These are phyloP conservation scores for Adiantum capillusveneris DNA, from an alignment of 75 land plant species.

Conservation along the genomic window DNA sequence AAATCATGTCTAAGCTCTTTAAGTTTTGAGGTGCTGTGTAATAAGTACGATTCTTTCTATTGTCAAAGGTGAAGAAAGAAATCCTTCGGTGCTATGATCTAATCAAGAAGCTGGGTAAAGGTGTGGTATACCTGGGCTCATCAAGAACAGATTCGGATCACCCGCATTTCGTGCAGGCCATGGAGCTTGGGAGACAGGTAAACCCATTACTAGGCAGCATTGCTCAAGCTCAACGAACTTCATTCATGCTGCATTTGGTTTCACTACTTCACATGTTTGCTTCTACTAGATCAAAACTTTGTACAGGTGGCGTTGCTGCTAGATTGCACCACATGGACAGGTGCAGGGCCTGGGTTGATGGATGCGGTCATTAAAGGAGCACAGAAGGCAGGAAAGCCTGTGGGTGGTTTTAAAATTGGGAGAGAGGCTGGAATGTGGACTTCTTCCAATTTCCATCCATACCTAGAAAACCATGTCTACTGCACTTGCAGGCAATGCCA, in stretches of 20 bases:
- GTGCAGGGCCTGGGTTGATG: constrained; percentile 95
- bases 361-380: constrained; percentile 89
- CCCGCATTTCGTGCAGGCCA: constrained; percentile 54
- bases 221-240: too few species aligned
- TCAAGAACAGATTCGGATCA: constrained; percentile 51
- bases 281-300: background rate
- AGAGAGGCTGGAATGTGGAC: constrained; percentile 81
- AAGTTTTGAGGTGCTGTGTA: too few species aligned
- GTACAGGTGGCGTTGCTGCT: constrained; percentile 62
- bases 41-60: background rate
- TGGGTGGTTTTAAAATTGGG: constrained; percentile 83
- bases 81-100: constrained; percentile 73
- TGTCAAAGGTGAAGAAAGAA: constrained; percentile 40
- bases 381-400: constrained; percentile 60
- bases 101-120: constrained; percentile 67
- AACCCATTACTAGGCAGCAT: background rate
- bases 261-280: too few species aligned
- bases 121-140: constrained; percentile 79
- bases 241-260: too few species aligned
- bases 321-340: constrained; percentile 88
- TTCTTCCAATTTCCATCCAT: constrained; percentile 63
- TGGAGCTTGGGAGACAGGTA: constrained; percentile 69
- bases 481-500: constrained; percentile 76
- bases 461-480: constrained; percentile 60
- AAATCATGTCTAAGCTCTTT: too few species aligned